Conservation (phyloP, 2,329 filamentous ascomycete species). For the Aspergillus sp. region DNA sequence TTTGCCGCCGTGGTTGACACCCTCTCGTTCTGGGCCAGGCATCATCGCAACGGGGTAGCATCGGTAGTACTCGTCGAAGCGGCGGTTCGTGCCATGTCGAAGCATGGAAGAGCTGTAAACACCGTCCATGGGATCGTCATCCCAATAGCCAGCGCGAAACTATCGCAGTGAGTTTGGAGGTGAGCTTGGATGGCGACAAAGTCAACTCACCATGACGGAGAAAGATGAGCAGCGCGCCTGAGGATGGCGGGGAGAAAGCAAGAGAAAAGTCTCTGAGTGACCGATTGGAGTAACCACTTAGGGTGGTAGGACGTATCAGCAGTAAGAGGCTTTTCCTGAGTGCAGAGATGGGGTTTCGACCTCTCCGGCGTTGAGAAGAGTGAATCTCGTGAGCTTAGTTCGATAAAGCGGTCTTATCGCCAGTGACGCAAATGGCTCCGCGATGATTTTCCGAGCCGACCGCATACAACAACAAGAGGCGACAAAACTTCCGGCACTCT, state of each 20-base stretch:
- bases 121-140: constrained; percentile 51
- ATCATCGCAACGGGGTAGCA: constrained; percentile 96
- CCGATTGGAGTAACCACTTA: no score
- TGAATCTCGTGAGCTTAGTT: constrained; percentile 1
- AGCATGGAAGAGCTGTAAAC: constrained; percentile 55
- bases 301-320: no score
- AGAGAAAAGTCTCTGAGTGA: no score
- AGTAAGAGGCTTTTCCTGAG: not conserved
- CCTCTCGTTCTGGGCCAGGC: constrained; percentile 80
- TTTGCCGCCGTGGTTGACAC: constrained; percentile 95
- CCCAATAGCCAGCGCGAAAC: constrained; percentile 50
- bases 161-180: constrained; percentile 21
- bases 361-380: not conserved
- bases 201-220: constrained; percentile 24
- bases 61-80: constrained; percentile 98
- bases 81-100: constrained; percentile 56
- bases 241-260: no score
- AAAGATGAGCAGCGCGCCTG: no score
- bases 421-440: constrained; percentile 39
- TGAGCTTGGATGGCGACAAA: not conserved
- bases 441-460: constrained; percentile 41
- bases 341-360: not conserved
- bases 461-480: constrained; percentile 21
- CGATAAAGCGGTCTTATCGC: constrained; percentile 17
- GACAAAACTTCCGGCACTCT: not conserved